Conservation (phyloP, 2,329 filamentous ascomycete genomes). For the Pezicula carpinea region DNA sequence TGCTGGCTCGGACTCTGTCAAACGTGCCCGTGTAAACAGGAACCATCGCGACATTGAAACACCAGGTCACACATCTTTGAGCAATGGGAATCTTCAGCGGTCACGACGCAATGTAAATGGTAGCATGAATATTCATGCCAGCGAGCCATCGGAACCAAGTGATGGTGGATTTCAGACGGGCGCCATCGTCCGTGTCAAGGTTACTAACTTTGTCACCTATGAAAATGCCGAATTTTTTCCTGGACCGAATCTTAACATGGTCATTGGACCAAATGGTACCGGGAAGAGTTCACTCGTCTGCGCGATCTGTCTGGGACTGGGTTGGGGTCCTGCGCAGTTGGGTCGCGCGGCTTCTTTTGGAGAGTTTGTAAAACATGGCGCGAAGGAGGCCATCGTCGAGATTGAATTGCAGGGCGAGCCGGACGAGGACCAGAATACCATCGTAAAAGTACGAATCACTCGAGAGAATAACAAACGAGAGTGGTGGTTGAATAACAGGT, state of each 20-base stretch:
- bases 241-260: constrained; percentile 93
- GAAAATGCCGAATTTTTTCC: constrained; percentile 85
- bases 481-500: constrained; percentile 72
- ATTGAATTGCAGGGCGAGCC: constrained; percentile 75
- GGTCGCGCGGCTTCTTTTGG: constrained; percentile 80
- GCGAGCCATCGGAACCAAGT: constrained; percentile 7
- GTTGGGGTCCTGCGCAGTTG: constrained; percentile 75
- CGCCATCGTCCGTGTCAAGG: constrained; percentile 80
- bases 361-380: constrained; percentile 92
- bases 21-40: constrained; percentile 21
- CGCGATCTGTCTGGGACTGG: constrained; percentile 89
- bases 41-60: constrained; percentile 8
- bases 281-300: constrained; percentile 97
- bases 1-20: constrained; percentile 10
- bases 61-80: too few species aligned
- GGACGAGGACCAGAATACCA: constrained; percentile 57
- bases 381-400: constrained; percentile 73
- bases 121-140: constrained; percentile 1
- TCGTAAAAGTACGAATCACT: constrained; percentile 73
- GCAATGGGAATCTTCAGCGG: constrained; percentile 6
- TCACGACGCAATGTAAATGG: too few species aligned
- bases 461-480: constrained; percentile 75
- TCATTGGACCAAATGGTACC: constrained; percentile 97
- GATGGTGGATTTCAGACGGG: constrained; percentile 48
- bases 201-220: constrained; percentile 93